Conservation (phyloP, 352 stramenopile species). For the Globisporangium radiosum region DNA sequence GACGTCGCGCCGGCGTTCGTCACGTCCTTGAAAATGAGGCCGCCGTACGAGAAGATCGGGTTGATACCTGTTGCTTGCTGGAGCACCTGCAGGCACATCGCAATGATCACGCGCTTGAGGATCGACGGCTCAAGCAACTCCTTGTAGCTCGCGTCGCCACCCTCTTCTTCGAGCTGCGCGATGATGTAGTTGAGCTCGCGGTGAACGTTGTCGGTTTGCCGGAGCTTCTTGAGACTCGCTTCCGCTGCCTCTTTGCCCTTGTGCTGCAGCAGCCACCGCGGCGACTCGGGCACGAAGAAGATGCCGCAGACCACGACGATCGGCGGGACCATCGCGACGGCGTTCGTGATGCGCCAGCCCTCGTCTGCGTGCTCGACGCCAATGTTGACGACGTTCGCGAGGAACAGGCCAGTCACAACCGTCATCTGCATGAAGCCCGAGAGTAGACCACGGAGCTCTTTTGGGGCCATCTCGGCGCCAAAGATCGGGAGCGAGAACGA, state of each 20-base stretch:
- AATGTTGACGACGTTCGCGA: constrained; percentile 23
- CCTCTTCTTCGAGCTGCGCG: constrained; percentile 32
- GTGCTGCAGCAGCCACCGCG: constrained; percentile 40
- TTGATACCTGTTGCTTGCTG: constrained; percentile 44
- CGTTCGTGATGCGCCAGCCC: constrained; percentile 28
- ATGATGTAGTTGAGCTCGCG: constrained; percentile 34
- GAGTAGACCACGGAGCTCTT: constrained; percentile 30
- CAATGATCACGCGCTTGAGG: constrained; percentile 22
- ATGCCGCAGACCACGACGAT: constrained; percentile 32
- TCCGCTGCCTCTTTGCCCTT: constrained; percentile 21
- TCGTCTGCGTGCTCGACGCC: constrained; percentile 14
- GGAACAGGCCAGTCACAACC: constrained; percentile 21
- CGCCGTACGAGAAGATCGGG: constrained; percentile 27
- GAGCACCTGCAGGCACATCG: constrained; percentile 28
- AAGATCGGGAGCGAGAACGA: constrained; percentile 31
- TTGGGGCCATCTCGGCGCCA: constrained; percentile 25
- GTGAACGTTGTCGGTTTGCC: constrained; percentile 21
- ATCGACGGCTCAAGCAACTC: constrained; percentile 25
- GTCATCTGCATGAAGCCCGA: constrained; percentile 33
- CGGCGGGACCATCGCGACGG: constrained; percentile 17
- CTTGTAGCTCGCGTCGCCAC: constrained; percentile 15
- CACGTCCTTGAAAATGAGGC: constrained; percentile 32
- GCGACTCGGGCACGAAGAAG: constrained; percentile 31
- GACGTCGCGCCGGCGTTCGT: constrained; percentile 25
- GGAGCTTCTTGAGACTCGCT: constrained; percentile 21